Conservation (phyloP, 805 yeast genomes). For the Suhomyces sp. region DNA sequence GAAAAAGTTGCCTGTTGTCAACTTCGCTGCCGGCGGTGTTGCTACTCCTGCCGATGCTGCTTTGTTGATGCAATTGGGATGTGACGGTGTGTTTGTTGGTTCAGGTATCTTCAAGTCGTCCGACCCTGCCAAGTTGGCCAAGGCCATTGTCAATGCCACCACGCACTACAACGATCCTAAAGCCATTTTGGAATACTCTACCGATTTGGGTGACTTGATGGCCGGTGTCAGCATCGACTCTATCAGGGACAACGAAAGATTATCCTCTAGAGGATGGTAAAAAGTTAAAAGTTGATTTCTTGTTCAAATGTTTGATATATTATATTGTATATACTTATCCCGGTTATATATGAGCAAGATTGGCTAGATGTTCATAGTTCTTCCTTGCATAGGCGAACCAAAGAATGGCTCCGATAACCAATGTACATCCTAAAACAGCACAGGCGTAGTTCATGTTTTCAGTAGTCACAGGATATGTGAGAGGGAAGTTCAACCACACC, state of each 20-base stretch:
- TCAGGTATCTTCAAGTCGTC: slow-evolving; percentile 76
- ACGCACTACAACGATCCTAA: slow-evolving; percentile 63
- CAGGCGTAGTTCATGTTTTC: slow-evolving; percentile 27
- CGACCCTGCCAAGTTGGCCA: slow-evolving; percentile 70
- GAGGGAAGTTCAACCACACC: slow-evolving; percentile 39
- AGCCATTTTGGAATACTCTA: slow-evolving; percentile 60
- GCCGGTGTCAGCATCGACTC: slow-evolving; percentile 62
- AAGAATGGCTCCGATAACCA: slow-evolving; percentile 14
- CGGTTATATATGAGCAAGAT: slow-evolving; percentile 1
- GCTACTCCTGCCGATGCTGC: slow-evolving; percentile 91
- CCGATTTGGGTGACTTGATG: slow-evolving; percentile 74
- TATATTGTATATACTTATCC: not conserved
- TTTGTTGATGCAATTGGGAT: slow-evolving; percentile 75
- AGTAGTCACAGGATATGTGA: slow-evolving; percentile 24
- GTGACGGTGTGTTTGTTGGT: slow-evolving; percentile 76
- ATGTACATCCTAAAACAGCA: slow-evolving; percentile 21
- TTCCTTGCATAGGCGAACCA: slow-evolving; percentile 17
- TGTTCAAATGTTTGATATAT: not conserved
- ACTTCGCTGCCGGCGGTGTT: slow-evolving; percentile 86
- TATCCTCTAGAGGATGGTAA: slow-evolving; percentile 55
- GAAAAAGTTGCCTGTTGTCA: slow-evolving; percentile 70
- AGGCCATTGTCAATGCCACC: slow-evolving; percentile 77
- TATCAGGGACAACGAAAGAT: slow-evolving; percentile 43
- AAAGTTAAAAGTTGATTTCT: not conserved
- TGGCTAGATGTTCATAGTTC: slow-evolving; percentile 7